Conservation (phyloP, 2,329 filamentous ascomycete species). For the Aspergillus arachidicola region DNA sequence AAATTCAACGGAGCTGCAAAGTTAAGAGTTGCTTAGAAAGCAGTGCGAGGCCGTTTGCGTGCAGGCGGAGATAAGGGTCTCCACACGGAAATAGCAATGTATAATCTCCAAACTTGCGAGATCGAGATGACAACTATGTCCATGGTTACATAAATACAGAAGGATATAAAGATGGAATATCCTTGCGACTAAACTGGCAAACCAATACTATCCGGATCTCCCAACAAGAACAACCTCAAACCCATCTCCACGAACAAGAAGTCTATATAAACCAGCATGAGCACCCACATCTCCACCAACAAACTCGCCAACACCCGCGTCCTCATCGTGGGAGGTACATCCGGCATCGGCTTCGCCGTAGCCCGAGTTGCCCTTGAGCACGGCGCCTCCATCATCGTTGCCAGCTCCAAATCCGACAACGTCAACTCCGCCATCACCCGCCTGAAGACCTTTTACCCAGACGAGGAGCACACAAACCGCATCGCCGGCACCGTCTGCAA, state of each 20-base stretch:
- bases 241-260: not conserved
- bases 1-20: not conserved
- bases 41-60: not conserved
- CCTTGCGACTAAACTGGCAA: not conserved
- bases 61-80: not conserved
- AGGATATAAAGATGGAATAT: not conserved
- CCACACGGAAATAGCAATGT: not conserved
- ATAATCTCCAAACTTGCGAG: not conserved
- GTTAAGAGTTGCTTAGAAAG: not conserved
- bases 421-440: slow-evolving; percentile 43
- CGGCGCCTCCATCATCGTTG: slow-evolving; percentile 52
- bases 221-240: not conserved
- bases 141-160: not conserved
- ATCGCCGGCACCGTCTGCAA: slow-evolving; percentile 49
- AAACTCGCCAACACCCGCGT: slow-evolving; percentile 51
- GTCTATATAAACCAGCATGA: not conserved
- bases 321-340: slow-evolving; percentile 56
- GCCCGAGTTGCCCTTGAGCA: slow-evolving; percentile 55
- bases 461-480: slow-evolving; percentile 24
- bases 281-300: slow-evolving; percentile 28
- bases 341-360: slow-evolving; percentile 55
- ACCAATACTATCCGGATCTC: not conserved
- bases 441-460: slow-evolving; percentile 49
- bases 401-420: slow-evolving; percentile 46
- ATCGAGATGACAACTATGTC: not conserved